Base-by-base conservation (phyloP, 2,329 filamentous ascomycete species). In the Penicillium sp. region DNA sequence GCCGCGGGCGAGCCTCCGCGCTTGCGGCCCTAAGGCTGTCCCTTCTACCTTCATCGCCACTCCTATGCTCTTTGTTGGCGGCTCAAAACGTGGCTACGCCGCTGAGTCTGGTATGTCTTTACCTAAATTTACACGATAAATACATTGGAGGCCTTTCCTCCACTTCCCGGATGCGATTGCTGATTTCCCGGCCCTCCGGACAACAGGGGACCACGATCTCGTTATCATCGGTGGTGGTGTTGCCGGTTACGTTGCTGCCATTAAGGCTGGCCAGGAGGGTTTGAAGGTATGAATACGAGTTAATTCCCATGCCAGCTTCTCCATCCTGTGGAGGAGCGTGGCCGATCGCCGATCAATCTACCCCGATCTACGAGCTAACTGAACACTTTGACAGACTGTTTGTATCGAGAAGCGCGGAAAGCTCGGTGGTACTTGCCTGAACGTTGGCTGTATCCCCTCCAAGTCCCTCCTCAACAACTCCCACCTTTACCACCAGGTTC, bases 381-480 rank as follows among this genome's bases (percentile, higher is more conserved):
- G 49, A 33, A 54, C 47, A 59, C 31, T 27, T 31, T 51, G 46
- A 49, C 57, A 96, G 92, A 93, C 96, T 64, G 86, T 92, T 60
- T 99, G 95, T 81, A 96, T 99, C 81, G 95, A 99, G 82, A 99
- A 99, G 86, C 91, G 95, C 75, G 95, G 95, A 68, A 84, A 87
- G 59, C 88, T 99, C 70, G 95, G 95, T 72, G 95, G 95, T 76
- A 99, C 95, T 72, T 99, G 95, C 83, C 82, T 99, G 72, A 99
- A 99, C 78, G 95, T 99, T 73, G 95, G 95, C 81, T 99, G 95
- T 82, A 99, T 99, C 75, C 95, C 95, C 66, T 99, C 95, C 65
- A 99, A 99, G 82, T 97, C 95, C 62, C 91, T 99, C 68, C 90
- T 99, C 78, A 99, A 98, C 88, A 98, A 98, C 85, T 97, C 95